phyloP scores from a whole-genome alignment of 352 stramenopile genomes.

The Globisporangium parvum region DNA sequence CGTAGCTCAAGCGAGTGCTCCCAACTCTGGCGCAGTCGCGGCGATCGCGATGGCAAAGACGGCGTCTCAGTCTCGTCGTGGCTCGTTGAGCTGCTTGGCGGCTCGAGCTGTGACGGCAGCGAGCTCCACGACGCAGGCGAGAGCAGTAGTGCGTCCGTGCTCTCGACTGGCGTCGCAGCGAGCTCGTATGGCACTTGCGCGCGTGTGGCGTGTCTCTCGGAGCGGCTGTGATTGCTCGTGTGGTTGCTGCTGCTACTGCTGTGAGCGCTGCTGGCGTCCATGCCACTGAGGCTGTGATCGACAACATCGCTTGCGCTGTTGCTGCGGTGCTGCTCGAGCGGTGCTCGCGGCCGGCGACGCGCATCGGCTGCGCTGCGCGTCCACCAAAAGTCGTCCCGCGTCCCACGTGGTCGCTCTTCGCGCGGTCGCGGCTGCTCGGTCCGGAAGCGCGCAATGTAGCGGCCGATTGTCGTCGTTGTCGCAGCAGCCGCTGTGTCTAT shows the following conservation, averaged over 20 bases:
- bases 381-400: slow-evolving; percentile 55
- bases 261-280: not conserved
- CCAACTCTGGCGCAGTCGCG: too few relatives aligned
- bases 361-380: slow-evolving; percentile 2
- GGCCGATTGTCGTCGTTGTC: slow-evolving; percentile 45
- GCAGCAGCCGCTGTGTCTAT: not conserved
- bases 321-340: too few relatives aligned
- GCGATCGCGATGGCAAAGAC: too few relatives aligned
- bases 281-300: slow-evolving; percentile 5
- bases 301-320: too few relatives aligned
- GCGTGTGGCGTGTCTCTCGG: too few relatives aligned
- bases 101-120: not conserved
- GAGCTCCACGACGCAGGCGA: not conserved
- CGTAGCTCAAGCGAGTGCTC: too few relatives aligned
- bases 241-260: not conserved
- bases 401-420: slow-evolving; percentile 23
- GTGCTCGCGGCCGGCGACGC: too few relatives aligned
- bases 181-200: too few relatives aligned
- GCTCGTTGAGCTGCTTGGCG: not conserved
- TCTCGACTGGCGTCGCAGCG: too few relatives aligned
- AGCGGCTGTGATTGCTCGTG: not conserved
- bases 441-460: slow-evolving; percentile 67
- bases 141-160: too few relatives aligned
- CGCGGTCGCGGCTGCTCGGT: slow-evolving; percentile 41
- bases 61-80: not conserved